Base-by-base conservation (phyloP, 2,329 filamentous ascomycete genomes). In the Hymenoscyphus scutula region DNA sequence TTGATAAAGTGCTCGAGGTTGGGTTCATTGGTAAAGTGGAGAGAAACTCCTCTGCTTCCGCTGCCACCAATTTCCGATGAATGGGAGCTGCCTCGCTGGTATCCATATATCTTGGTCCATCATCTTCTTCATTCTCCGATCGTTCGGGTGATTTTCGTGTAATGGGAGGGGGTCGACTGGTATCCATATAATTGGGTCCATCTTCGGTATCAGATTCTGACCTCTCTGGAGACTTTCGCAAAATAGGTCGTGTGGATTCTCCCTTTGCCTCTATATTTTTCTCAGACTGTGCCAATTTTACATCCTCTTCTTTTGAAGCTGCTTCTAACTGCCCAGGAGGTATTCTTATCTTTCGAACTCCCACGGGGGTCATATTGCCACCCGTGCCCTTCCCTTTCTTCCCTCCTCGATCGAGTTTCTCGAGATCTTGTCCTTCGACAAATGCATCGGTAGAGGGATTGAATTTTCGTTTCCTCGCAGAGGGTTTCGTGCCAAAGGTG, bases 401-500 rank as follows among this genome's bases (percentile, higher is more conserved):
- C 0, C 73, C 72, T 56, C 73, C 73, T 23, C 67, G 67, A 62
- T 74, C 70, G 1, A 74, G 29, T 15, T 64, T 65, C 17, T 63
- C 72, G 60, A 72, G 70, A 60, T 68, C 75, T 69, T 68, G 72
- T 17, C 72, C 73, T 59, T 76, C 75, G 53, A 81, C 74, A 61
- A 81, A 79, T 41, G 81, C 82, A 68, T 84, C 84, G 57, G 76
- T 78, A 30, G 79, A 76, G 19, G 82, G 78, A 70, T 89, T 86
- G 75, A 85, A 88, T 71, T 87, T 88, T 64, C 89, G 83, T 74
- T 89, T 89, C 25, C 74, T 89, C 90, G 53, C 80, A 53, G 1
- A 81, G 77, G 2, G 75, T 77, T 59, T 78, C 73, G 68, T 82
- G 67, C 89, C 89, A 72, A 93, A 93, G 62, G 84, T 82, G 8